These are phyloP conservation scores for Eleusine coracana DNA, from an alignment of 176 grass and related monocot genomes.

Conservation along the genomic window DNA sequence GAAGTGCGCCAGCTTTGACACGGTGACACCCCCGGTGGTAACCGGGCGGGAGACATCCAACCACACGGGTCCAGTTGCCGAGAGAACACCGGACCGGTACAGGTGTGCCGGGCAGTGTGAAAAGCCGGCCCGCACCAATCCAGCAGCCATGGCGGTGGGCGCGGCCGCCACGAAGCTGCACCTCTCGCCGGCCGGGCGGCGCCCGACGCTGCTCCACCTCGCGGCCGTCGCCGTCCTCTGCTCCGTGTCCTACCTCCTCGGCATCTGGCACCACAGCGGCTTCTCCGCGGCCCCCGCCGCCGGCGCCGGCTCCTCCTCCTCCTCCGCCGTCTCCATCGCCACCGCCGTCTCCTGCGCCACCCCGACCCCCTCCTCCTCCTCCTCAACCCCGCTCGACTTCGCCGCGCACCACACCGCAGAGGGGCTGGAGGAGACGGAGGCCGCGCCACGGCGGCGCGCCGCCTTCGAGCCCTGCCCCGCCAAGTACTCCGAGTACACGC, in stretches of 20 bases:
- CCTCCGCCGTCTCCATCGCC: slow-evolving; percentile 50
- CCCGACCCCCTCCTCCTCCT: background rate
- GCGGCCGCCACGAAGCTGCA: slow-evolving; percentile 50
- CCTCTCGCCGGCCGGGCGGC: slow-evolving; percentile 29
- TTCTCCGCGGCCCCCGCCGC: slow-evolving; percentile 28
- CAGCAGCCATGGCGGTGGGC: slow-evolving; percentile 51
- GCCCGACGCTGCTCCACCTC: slow-evolving; percentile 51
- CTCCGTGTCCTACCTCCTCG: slow-evolving; percentile 76
- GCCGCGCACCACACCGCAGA: slow-evolving; percentile 70
- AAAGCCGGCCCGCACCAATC: background rate
- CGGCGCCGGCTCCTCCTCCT: background rate
- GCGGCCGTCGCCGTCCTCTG: slow-evolving; percentile 71
- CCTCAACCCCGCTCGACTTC: slow-evolving; percentile 61
- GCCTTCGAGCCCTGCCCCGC: slow-evolving; percentile 55
- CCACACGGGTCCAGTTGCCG: slow-evolving; percentile 20
- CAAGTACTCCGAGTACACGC: slow-evolving; percentile 89
- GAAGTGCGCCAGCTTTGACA: background rate
- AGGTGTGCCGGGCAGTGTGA: slow-evolving; percentile 1
- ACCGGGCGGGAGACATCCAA: background rate
- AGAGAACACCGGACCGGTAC: background rate
- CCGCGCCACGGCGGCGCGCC: slow-evolving; percentile 11
- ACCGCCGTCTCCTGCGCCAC: slow-evolving; percentile 45
- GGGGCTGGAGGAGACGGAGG: slow-evolving; percentile 17
- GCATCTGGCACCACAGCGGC: slow-evolving; percentile 76
- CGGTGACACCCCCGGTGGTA: background rate